Conservation (phyloP, 2,329 filamentous ascomycete genomes). For the Ophiosphaerella narmari region DNA sequence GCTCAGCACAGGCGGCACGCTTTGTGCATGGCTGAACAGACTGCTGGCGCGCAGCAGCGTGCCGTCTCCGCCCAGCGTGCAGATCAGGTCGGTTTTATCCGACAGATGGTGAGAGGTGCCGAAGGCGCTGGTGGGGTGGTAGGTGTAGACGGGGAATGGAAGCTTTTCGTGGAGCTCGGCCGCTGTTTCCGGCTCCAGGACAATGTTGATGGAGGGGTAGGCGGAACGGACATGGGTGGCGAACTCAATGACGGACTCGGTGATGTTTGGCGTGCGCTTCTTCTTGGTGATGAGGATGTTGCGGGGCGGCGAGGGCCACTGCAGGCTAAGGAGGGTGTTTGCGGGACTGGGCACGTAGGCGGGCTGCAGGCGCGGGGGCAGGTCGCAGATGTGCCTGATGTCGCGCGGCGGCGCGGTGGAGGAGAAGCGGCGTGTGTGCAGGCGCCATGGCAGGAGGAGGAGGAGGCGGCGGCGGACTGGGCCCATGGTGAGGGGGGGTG, state of each 20-base stretch:
- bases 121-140: slow-evolving; percentile 21
- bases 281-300: slow-evolving; percentile 74
- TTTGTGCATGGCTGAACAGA: slow-evolving; percentile 78
- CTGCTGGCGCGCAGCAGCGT: slow-evolving; percentile 86
- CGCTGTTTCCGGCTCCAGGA: slow-evolving; percentile 81
- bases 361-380: slow-evolving; percentile 41
- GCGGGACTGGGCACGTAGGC: slow-evolving; percentile 57
- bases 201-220: slow-evolving; percentile 79
- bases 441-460: slow-evolving; percentile 32
- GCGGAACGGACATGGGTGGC: slow-evolving; percentile 73
- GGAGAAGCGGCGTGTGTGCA: slow-evolving; percentile 29
- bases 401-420: slow-evolving; percentile 23
- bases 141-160: slow-evolving; percentile 64
- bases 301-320: slow-evolving; percentile 70
- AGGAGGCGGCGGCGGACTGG: slow-evolving; percentile 26
- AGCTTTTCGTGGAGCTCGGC: slow-evolving; percentile 71
- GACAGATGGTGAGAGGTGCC: slow-evolving; percentile 58
- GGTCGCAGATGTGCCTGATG: slow-evolving; percentile 37
- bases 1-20: slow-evolving; percentile 86
- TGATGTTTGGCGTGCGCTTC: slow-evolving; percentile 60
- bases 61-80: slow-evolving; percentile 91
- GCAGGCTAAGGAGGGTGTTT: slow-evolving; percentile 66
- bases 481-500: slow-evolving; percentile 18
- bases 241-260: slow-evolving; percentile 62
- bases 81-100: slow-evolving; percentile 82